Conservation (phyloP, 176 grass and related monocot genomes). For the Rhynchospora breviuscula region DNA sequence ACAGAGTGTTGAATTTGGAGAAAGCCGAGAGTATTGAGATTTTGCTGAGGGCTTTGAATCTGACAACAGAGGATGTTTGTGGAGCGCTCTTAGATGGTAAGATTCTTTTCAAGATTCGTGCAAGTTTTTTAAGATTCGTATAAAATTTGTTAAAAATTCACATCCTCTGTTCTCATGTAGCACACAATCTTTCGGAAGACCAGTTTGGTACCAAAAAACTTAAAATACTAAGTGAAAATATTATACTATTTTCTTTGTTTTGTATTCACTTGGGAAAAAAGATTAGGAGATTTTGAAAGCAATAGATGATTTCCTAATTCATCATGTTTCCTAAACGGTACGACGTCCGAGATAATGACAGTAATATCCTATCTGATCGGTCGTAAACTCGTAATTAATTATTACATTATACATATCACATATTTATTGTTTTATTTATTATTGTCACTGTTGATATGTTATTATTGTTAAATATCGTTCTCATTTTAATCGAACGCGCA, state of each 20-base stretch:
- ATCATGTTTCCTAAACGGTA: neutral
- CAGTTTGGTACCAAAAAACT: neutral
- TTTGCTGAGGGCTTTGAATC: slow-evolving; percentile 58
- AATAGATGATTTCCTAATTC: neutral
- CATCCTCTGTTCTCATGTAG: too few species aligned
- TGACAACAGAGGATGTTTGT: slow-evolving; percentile 44
- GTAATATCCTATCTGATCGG: neutral
- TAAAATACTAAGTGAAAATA: neutral
- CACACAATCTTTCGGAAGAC: neutral
- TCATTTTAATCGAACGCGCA: neutral
- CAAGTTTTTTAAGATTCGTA: too few species aligned
- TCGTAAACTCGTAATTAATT: neutral
- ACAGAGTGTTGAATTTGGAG: slow-evolving; percentile 53
- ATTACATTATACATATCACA: too few species aligned
- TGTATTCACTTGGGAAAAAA: neutral
- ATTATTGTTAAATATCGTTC: neutral
- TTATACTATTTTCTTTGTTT: neutral
- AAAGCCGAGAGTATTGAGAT: slow-evolving; percentile 74
- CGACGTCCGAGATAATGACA: neutral
- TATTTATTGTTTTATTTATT: neutral
- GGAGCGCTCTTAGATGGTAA: slow-evolving; percentile 54
- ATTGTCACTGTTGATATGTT: neutral
- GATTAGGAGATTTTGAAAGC: neutral
- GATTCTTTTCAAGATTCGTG: neutral
- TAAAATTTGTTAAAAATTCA: too few species aligned